A percentile compares a stretch with the other conserved stretches of the same genome.
phyloP scores from a whole-genome alignment of 1,284 basidiomycete genomes.

The Papiliotrema fonsecae region DNA sequence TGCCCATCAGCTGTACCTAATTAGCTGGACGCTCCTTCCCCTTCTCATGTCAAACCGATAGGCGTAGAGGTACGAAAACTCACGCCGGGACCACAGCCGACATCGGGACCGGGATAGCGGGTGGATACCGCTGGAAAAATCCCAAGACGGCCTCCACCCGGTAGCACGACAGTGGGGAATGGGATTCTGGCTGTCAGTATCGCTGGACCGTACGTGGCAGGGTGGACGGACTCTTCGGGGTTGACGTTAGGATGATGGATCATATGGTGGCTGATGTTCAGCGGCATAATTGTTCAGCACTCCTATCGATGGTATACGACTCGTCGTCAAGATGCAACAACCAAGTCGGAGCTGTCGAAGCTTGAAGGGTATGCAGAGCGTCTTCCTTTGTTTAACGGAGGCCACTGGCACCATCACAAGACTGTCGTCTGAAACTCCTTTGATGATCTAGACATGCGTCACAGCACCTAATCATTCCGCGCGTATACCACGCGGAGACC shows the following conservation, averaged over 20 bases:
- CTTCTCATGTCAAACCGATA: no score
- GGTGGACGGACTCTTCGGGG: slow-evolving; percentile 30
- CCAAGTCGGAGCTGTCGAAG: no score
- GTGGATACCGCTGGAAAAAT: slow-evolving; percentile 38
- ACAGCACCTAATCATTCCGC: no score
- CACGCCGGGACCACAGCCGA: slow-evolving; percentile 33
- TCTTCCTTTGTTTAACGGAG: no score
- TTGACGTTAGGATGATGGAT: slow-evolving; percentile 40
- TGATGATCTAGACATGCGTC: no score
- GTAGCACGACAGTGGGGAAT: slow-evolving; percentile 30
- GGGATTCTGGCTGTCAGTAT: slow-evolving; percentile 19
- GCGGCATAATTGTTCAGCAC: slow-evolving; percentile 11
- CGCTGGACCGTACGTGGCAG: background rate
- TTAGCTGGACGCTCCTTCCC: no score
- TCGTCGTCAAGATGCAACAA: no score
- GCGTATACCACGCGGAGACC: no score
- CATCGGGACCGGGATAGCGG: slow-evolving; percentile 26
- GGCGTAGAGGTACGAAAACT: slow-evolving; percentile 8
- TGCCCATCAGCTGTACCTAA: slow-evolving; percentile 52
- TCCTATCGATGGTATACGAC: background rate
- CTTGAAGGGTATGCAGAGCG: no score
- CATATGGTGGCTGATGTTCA: slow-evolving; percentile 29
- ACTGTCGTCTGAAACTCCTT: no score
- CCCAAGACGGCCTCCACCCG: slow-evolving; percentile 30
- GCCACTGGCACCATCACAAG: no score